Percentiles rank a stretch among this genome's conserved stretches.
Conservation (phyloP, 1,284 basidiomycete species). For the Clitocybe nebularis region DNA sequence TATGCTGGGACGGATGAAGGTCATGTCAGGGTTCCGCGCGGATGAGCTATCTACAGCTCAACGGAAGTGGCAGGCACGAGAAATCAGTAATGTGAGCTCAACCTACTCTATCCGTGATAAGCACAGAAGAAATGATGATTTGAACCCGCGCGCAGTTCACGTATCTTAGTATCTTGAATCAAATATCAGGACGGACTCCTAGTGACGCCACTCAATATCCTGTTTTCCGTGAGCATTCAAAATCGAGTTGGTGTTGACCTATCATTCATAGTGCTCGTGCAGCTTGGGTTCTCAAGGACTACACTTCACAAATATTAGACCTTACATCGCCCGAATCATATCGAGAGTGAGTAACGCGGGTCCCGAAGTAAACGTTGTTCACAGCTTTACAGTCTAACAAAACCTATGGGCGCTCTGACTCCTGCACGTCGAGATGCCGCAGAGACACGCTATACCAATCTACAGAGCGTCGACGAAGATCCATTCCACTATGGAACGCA, state of each 20-base stretch:
- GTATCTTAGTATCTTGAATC: conserved; percentile 83
- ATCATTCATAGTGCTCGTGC: conserved; percentile 9
- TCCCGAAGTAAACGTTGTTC: background rate
- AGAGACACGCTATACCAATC: conserved; percentile 68
- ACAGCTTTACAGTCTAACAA: conserved; percentile 53
- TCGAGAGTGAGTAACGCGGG: conserved; percentile 59
- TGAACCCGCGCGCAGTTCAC: conserved; percentile 56
- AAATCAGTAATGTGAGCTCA: conserved; percentile 78
- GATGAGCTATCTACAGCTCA: conserved; percentile 71
- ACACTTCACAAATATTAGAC: conserved; percentile 73
- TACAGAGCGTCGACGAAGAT: conserved; percentile 78
- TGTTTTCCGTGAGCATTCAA: conserved; percentile 73
- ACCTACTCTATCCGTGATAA: background rate
- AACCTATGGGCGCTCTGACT: conserved; percentile 92
- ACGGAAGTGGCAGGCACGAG: conserved; percentile 79
- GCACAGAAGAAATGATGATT: background rate
- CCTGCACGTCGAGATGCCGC: conserved; percentile 71
- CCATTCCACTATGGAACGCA: conserved; percentile 96
- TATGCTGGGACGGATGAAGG: conserved; percentile 44
- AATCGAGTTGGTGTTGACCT: conserved; percentile 3
- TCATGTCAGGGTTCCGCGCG: conserved; percentile 38
- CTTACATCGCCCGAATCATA: conserved; percentile 63
- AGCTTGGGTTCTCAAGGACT: conserved; percentile 90
- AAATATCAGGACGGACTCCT: conserved; percentile 87
- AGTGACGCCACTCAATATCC: conserved; percentile 96